Percentiles rank a stretch among this genome's conserved stretches.
Evolutionary conservation across 495 filamentous ascomycete genomes (phyloP).

Genomic region (Penicillium simplicissimum): DNA sequence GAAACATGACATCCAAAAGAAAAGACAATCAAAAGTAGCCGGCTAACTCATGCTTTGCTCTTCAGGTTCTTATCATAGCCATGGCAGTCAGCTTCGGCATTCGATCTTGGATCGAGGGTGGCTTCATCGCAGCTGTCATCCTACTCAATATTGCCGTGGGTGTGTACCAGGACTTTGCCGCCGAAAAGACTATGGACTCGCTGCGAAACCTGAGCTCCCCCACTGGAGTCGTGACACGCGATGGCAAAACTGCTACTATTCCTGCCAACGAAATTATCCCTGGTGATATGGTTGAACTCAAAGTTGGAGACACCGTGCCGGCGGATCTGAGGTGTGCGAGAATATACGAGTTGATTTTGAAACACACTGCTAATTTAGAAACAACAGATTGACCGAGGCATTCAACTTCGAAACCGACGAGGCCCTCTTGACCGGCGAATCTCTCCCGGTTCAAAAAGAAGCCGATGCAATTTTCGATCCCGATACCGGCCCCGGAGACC

Average conservation of each 20-base stretch:
- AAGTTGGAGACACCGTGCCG: slow-evolving; percentile 82
- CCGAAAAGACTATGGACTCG: slow-evolving; percentile 77
- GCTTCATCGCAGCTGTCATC: slow-evolving; percentile 65
- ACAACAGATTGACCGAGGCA: slow-evolving; percentile 56
- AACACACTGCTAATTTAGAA: slow-evolving; percentile 7
- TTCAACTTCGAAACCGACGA: slow-evolving; percentile 76
- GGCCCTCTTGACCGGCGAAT: slow-evolving; percentile 75
- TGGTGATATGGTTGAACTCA: slow-evolving; percentile 70
- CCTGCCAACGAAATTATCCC: slow-evolving; percentile 58
- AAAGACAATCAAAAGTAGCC: slow-evolving; percentile 5
- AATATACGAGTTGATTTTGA: neutral
- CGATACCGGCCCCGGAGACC: slow-evolving; percentile 65
- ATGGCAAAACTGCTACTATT: slow-evolving; percentile 53
- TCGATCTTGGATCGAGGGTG: slow-evolving; percentile 69
- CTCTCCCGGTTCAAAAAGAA: slow-evolving; percentile 67
- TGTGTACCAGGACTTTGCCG: slow-evolving; percentile 69
- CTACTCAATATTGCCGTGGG: slow-evolving; percentile 67
- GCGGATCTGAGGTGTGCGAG: slow-evolving; percentile 58
- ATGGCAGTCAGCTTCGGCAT: slow-evolving; percentile 74
- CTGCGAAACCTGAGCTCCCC: slow-evolving; percentile 63
- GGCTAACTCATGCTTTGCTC: neutral
- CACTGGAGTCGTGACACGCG: slow-evolving; percentile 57
- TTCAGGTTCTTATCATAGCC: slow-evolving; percentile 64
- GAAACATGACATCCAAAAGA: too few species aligned
- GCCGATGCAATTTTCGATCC: slow-evolving; percentile 41